Evolutionary conservation across 2,329 filamentous ascomycete genomes (phyloP).

Genomic region (Fusarium compactum): DNA sequence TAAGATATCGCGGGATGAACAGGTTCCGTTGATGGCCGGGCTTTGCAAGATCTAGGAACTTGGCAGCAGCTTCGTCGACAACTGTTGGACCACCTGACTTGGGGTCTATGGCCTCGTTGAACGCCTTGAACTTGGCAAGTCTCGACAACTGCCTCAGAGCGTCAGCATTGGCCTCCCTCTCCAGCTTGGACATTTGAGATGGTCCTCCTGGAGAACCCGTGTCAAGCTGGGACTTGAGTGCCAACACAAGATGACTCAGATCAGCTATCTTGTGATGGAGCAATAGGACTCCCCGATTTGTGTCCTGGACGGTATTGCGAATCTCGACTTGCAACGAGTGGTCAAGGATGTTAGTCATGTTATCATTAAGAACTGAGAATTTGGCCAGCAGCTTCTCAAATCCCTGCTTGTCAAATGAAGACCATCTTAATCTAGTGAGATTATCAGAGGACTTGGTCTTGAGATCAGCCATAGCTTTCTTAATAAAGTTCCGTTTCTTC

Average conservation of each 20-base stretch:
- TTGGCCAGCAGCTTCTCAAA: conserved; percentile 59
- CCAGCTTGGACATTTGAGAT: conserved; percentile 51
- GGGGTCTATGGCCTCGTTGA: conserved; percentile 61
- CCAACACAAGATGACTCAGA: conserved; percentile 60
- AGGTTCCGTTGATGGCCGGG: conserved; percentile 51
- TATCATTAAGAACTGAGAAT: conserved; percentile 61
- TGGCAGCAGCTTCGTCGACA: conserved; percentile 54
- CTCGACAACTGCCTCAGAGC: conserved; percentile 57
- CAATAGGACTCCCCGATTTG: conserved; percentile 60
- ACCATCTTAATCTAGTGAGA: conserved; percentile 57
- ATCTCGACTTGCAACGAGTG: conserved; percentile 61
- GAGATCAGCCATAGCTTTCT: conserved; percentile 57
- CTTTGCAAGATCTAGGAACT: conserved; percentile 55
- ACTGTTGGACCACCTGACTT: conserved; percentile 46
- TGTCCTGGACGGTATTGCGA: conserved; percentile 61
- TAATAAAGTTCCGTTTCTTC: conserved; percentile 58
- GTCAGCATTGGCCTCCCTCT: conserved; percentile 55
- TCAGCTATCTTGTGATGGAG: conserved; percentile 61
- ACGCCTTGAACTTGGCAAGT: conserved; percentile 64
- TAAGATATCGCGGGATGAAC: conserved; percentile 51
- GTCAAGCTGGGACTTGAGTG: conserved; percentile 59
- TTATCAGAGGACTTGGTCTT: conserved; percentile 54
- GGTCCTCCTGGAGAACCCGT: conserved; percentile 37
- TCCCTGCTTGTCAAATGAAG: conserved; percentile 59
- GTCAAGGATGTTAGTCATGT: conserved; percentile 62